Evolutionary conservation across 2,329 filamentous ascomycete species (phyloP), one percentile per base, ranked within the genome.

Genomic region (Helotiales sp.): DNA sequence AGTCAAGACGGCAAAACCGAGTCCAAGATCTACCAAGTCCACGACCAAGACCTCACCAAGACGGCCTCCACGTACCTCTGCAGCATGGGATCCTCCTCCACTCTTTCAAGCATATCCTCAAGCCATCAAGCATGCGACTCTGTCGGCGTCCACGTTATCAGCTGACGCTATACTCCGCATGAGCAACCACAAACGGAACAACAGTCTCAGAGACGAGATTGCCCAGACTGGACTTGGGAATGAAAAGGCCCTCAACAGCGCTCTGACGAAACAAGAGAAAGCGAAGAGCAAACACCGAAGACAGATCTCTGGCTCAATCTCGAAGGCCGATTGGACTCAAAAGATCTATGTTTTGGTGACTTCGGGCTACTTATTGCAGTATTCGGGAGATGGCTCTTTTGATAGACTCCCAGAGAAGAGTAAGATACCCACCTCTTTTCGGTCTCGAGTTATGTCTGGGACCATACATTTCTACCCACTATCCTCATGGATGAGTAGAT

Each of bases 91-190:
- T 55, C 82, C 87, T 15, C 90, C 91, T 6, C 90, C 91, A 1
- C 76, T 97, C 12, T 96, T 93, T 71, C 89, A 96, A 71, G 91
- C 90, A 12, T 96, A 92, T 70, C 88, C 90, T 0, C 92, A 96
- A 72, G 86, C 91, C 2, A 81, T 91, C 64, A 92, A 89, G 68
- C 84, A 95, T 71, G 86, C 84, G 10, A 85, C 82, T 15, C 77
- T 96, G 2, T 82, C 86, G 25, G 82, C 88, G 15, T 87, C 88
- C 34, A 83, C 81, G 1, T 74, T 88, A 10, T 84, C 88, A 1
- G 82, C 88, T 1, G 92, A 96, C 60, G 74, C 81, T 1, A 82
- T 95, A 47, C 71, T 91, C 51, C 83, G 87, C 59, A 74, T 83
- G 62, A 79, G 62, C 38, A 75, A 73, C 48, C 82, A 84, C 62